Conservation (phyloP, 2,329 filamentous ascomycete genomes). For the Diplodia corticola region DNA sequence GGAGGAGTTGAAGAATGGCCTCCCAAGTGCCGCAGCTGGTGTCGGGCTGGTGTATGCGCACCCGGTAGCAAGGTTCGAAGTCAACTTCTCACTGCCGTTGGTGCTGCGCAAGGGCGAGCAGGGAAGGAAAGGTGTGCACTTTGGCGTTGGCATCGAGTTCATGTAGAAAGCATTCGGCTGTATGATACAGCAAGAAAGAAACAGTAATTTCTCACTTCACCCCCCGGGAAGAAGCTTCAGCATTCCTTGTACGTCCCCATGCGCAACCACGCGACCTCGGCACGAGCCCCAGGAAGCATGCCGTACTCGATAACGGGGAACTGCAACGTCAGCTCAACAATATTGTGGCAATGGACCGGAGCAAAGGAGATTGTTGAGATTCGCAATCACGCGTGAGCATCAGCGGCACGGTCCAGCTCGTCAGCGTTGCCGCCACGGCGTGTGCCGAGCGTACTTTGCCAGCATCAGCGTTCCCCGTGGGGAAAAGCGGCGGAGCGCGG, state of each 20-base stretch:
- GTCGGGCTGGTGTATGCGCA: constrained; percentile 93
- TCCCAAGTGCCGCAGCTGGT: constrained; percentile 84
- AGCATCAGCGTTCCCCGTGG: constrained; percentile 11
- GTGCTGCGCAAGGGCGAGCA: constrained; percentile 81
- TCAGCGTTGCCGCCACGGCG: neutral
- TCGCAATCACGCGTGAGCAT: neutral
- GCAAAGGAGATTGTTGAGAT: neutral
- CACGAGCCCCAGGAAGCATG: neutral
- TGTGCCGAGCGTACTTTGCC: neutral
- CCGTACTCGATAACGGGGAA: neutral
- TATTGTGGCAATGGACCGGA: neutral
- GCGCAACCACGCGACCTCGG: neutral
- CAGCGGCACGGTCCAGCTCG: neutral
- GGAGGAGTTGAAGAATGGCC: constrained; percentile 67
- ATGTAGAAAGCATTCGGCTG: constrained; percentile 57
- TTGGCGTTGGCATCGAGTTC: constrained; percentile 97
- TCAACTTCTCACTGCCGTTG: constrained; percentile 91
- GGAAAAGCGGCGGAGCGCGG: constrained; percentile 14
- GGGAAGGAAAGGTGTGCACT: constrained; percentile 84
- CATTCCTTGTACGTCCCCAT: neutral
- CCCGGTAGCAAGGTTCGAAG: constrained; percentile 86
- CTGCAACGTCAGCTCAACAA: neutral
- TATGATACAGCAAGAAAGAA: constrained; percentile 14
- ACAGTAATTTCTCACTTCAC: constrained; percentile 3
- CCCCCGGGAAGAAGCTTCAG: neutral